Base-by-base conservation (phyloP, 352 stramenopile species). In the Phytophthora chlamydospora region DNA sequence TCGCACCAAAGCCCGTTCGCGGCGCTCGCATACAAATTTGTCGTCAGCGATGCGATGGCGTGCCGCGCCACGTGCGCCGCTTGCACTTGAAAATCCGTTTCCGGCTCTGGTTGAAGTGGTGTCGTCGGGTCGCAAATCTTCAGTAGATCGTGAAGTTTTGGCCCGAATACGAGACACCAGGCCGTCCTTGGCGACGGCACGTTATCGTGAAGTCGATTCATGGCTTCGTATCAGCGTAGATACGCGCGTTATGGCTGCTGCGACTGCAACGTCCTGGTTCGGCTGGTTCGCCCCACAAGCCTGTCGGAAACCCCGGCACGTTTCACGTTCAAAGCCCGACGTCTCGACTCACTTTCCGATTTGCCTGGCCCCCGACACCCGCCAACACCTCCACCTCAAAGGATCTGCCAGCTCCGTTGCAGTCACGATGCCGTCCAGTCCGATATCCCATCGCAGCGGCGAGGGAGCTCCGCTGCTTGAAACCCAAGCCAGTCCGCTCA, bases 151-250 rank as follows among this genome's bases (percentile, higher is more conserved):
- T 54, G 50, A 38, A 41, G 32, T 61, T 61, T 36, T 13, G 7
- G 21, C 24, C 16, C 47, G 40, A 50, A 64, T 58, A 39, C 33
- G 45, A 11, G 19, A 24, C 21, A 24, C 21, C 21, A 24, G 21
- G 21, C 21, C 21, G 17, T 55, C 49, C 46, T 51, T 34, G 21
- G 44, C 63, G 40, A 68, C 13, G 11, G 32, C 49, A 71, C 63
- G 58, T 45, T 64, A 64, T 58, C 57, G 63, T 71, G 57, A 49
- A 50, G 61, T 68, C 56, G 62, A 45, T 33, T 64, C 47, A 65
- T 66, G 52, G 44, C 53, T 57, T 65, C 56, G 56, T 61, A 66
- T 47, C 56, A 46, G 46, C 40, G 62, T 55, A 67, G 32, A 67
- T 66, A 70, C 32, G 55, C 41, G 17, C 54, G 27, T 55, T 21